Evolutionary conservation across 495 filamentous ascomycete species (phyloP).

Genomic region (Aspergillus sparsus): DNA sequence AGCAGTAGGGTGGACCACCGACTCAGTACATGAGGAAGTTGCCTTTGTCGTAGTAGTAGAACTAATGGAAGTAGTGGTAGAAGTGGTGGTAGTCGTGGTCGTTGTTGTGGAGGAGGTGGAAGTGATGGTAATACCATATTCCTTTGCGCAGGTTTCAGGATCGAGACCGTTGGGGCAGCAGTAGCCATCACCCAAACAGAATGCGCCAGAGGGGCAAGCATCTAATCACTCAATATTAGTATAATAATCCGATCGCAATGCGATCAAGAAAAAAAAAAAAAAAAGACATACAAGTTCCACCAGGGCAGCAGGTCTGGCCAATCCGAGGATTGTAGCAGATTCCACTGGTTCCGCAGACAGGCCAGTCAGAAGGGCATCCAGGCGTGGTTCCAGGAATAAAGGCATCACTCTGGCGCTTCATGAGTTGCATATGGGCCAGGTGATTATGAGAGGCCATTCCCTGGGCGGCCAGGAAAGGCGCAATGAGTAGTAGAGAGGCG

Average conservation of each 20-base stretch:
- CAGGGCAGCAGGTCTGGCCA: slow-evolving; percentile 20
- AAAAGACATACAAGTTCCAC: slow-evolving; percentile 19
- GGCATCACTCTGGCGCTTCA: slow-evolving; percentile 18
- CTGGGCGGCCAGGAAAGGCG: slow-evolving; percentile 20
- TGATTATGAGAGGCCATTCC: slow-evolving; percentile 10
- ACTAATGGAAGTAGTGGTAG: background rate
- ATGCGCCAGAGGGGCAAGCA: slow-evolving; percentile 22
- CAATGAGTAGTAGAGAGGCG: slow-evolving; percentile 9
- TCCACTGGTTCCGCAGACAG: slow-evolving; percentile 14
- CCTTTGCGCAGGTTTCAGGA: slow-evolving; percentile 17
- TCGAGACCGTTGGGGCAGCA: slow-evolving; percentile 20
- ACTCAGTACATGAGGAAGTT: background rate
- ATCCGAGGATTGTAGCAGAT: slow-evolving; percentile 22
- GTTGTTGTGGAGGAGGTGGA: background rate
- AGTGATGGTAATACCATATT: slow-evolving; percentile 17
- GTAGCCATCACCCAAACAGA: slow-evolving; percentile 18
- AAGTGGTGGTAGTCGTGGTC: background rate
- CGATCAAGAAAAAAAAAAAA: background rate
- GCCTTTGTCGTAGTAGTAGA: background rate
- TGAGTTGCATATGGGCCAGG: slow-evolving; percentile 1
- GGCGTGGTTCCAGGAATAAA: slow-evolving; percentile 20
- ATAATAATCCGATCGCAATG: background rate
- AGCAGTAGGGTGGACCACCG: background rate
- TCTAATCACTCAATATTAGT: slow-evolving; percentile 10
- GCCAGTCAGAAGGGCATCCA: slow-evolving; percentile 21